phyloP scores from a whole-genome alignment of 163 green algal genomes.

The Botryococcus braunii region DNA sequence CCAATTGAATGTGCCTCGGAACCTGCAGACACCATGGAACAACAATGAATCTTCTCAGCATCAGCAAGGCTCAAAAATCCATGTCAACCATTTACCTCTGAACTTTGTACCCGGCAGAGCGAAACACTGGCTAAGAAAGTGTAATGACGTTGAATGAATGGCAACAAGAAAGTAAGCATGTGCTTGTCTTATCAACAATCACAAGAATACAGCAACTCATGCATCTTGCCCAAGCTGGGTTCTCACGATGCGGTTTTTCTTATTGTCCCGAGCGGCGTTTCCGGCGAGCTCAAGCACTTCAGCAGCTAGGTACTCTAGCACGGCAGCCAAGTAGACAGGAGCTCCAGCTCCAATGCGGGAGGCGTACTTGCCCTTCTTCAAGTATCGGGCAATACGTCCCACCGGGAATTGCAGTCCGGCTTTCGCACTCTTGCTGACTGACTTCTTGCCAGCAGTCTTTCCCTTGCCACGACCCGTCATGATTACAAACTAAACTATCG shows the following conservation, averaged over 20 bases:
- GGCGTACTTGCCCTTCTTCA: slow-evolving; percentile 71
- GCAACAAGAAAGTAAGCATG: too few species aligned
- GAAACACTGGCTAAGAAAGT: too few species aligned
- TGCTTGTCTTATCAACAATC: too few species aligned
- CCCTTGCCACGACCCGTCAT: slow-evolving; percentile 8
- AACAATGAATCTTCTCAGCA: too few species aligned
- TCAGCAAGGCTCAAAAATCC: too few species aligned
- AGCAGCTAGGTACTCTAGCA: slow-evolving; percentile 64
- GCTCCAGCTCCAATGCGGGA: slow-evolving; percentile 68
- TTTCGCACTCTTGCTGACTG: slow-evolving; percentile 76
- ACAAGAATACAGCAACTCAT: too few species aligned
- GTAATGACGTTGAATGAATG: too few species aligned
- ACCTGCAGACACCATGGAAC: too few species aligned
- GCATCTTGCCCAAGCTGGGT: too few species aligned
- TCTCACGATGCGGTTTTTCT: slow-evolving; percentile 85
- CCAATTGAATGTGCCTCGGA: slow-evolving; percentile 92
- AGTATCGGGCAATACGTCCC: slow-evolving; percentile 39
- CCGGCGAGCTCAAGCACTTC: slow-evolving; percentile 85
- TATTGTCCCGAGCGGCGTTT: slow-evolving; percentile 87
- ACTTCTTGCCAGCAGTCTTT: slow-evolving; percentile 65
- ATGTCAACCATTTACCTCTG: too few species aligned
- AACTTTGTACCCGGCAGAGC: too few species aligned
- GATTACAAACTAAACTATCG: slow-evolving; percentile 4
- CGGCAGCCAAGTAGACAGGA: slow-evolving; percentile 55
- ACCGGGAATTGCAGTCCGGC: slow-evolving; percentile 68